phyloP scores from a whole-genome alignment of 768 basidiomycete genomes.

The Psilocybe azurescens region DNA sequence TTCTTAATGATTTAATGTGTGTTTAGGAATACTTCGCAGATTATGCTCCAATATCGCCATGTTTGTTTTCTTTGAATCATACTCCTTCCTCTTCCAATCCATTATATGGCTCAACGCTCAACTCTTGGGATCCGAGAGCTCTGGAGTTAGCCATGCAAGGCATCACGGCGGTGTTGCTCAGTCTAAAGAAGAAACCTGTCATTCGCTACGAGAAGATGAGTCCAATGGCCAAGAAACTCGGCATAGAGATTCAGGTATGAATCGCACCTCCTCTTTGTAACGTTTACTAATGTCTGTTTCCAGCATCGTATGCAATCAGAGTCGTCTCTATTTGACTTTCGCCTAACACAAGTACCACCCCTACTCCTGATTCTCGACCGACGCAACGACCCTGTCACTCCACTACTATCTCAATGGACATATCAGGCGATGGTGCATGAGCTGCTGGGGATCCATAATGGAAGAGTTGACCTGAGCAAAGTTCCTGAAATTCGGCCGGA shows the following conservation, averaged over 20 bases:
- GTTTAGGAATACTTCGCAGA: constrained; percentile 96
- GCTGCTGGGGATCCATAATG: constrained; percentile 90
- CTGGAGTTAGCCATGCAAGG: constrained; percentile 83
- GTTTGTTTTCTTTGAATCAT: constrained; percentile 87
- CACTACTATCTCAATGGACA: constrained; percentile 96
- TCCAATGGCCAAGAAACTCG: constrained; percentile 88
- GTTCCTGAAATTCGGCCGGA: constrained; percentile 90
- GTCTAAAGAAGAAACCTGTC: constrained; percentile 94
- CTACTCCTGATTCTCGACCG: constrained; percentile 92
- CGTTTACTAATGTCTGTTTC: background rate
- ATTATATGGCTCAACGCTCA: constrained; percentile 74
- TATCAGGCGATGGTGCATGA: constrained; percentile 99
- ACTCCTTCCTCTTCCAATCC: constrained; percentile 64
- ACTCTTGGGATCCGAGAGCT: constrained; percentile 75
- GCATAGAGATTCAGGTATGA: constrained; percentile 81
- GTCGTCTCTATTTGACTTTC: constrained; percentile 89
- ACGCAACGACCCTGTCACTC: constrained; percentile 96
- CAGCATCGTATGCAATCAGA: constrained; percentile 85
- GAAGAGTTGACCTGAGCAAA: constrained; percentile 81
- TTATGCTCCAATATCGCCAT: constrained; percentile 86
- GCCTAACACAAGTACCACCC: constrained; percentile 86
- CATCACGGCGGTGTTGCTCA: constrained; percentile 84
- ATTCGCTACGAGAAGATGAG: constrained; percentile 96
- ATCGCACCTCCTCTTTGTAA: background rate
- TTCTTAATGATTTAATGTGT: background rate